Evolutionary conservation across 2,329 filamentous ascomycete genomes (phyloP), one percentile per base, ranked within the genome.

Genomic region (Metarhizium brunneum): DNA sequence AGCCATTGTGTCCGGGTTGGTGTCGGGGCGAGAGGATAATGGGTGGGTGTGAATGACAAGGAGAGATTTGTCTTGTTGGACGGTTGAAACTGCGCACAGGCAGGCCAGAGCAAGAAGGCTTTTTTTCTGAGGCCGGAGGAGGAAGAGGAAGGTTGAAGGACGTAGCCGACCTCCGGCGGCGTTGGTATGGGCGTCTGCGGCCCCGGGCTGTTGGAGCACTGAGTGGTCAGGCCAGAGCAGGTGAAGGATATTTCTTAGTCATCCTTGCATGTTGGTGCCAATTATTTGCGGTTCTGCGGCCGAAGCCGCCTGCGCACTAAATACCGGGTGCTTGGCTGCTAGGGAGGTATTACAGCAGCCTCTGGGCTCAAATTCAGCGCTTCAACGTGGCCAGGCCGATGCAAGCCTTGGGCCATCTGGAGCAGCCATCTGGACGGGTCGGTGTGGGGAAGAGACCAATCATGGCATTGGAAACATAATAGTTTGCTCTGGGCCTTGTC

Each of bases 1-100:
- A 62, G 82, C 80, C 81, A 84, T 84, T 71, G 66, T 71, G 66
- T 57, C 32, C 57, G 57, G 5, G 42, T 45, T 3, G 42, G 16
- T 7, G 42, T 45, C n/a, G 18, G n/a, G 35, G 35, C 16, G 20
- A 10, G 20, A 13, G 14, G 32, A 18, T 4, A 30, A 30, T 4
- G 45, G 30, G 11, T 6, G 4, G 13, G 18, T 13, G 18, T 29
- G 47, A 50, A 51, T 5, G 5, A 29, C 4, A 10, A 40, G 49
- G 49, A 16, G 16, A 51, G 38, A 40, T 40, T 13, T 16, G 38
- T 14, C n/a, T 10, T 36, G 49, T 18, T 29, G 30, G 42, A 45
- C 11, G 20, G 38, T 18, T 13, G 13, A 16, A 50, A 13, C 6
- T 11, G 47, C 16, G 6, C 5, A 45, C n/a, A 45, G 42, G 6